These are phyloP conservation scores for Podaxis sp. DNA, from an alignment of 768 basidiomycete genomes.

Conservation along the genomic window DNA sequence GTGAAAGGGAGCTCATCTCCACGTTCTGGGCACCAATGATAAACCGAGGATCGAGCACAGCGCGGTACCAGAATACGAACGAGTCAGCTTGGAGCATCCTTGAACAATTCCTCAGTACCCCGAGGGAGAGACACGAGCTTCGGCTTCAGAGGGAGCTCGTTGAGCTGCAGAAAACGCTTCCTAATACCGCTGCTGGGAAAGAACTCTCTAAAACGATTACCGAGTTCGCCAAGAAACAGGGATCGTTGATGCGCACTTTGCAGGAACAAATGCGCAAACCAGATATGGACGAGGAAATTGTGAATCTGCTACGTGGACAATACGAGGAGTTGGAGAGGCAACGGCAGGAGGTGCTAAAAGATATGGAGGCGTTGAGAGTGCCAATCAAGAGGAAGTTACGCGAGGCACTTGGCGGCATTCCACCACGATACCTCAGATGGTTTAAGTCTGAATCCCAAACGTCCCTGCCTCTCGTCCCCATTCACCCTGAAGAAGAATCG, in stretches of 20 bases:
- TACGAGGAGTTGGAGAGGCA: conserved; percentile 1
- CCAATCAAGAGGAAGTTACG: neutral
- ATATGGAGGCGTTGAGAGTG: conserved; percentile 1
- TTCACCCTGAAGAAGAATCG: neutral
- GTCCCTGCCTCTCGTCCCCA: neutral
- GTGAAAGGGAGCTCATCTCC: conserved; percentile 18
- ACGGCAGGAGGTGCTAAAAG: neutral
- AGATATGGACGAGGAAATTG: conserved; percentile 2
- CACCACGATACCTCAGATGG: neutral
- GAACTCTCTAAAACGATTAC: conserved; percentile 24
- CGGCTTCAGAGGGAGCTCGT: conserved; percentile 27
- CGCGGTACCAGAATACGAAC: neutral
- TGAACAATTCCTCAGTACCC: neutral
- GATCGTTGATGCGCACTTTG: conserved; percentile 15
- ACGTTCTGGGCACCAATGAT: conserved; percentile 21
- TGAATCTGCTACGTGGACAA: neutral
- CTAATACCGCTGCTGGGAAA: conserved; percentile 26
- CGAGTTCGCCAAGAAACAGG: conserved; percentile 26
- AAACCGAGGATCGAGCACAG: conserved; percentile 8
- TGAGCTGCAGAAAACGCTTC: conserved; percentile 20
- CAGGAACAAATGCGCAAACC: conserved; percentile 6
- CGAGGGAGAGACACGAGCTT: neutral
- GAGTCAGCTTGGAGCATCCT: conserved; percentile 14
- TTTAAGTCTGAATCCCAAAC: neutral
- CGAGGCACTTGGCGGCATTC: neutral